Conservation (phyloP, 2,329 filamentous ascomycete species). For the Ascochyta clinopodiicola region DNA sequence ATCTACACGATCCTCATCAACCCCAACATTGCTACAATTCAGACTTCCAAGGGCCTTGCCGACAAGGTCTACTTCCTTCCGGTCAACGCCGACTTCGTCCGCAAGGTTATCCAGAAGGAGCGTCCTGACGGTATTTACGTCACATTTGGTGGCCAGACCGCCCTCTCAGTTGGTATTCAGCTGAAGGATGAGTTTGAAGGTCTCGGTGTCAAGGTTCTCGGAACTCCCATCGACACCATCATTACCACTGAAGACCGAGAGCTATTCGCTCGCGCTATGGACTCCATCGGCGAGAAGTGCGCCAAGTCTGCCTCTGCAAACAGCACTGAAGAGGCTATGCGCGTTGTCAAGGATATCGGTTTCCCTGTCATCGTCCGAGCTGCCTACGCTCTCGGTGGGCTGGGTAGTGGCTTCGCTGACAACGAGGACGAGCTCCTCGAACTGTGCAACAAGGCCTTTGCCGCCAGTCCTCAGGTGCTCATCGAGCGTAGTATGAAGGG, state of each 20-base stretch:
- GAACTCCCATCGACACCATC: slow-evolving; percentile 96
- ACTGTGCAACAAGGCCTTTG: slow-evolving; percentile 93
- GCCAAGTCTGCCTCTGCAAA: slow-evolving; percentile 95
- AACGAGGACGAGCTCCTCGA: slow-evolving; percentile 82
- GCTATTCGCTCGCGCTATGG: slow-evolving; percentile 97
- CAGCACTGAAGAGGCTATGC: slow-evolving; percentile 85
- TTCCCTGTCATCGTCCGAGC: slow-evolving; percentile 98
- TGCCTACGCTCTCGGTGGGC: slow-evolving; percentile 91
- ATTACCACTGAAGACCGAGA: slow-evolving; percentile 98
- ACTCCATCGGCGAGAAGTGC: slow-evolving; percentile 96
- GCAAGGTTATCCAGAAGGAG: slow-evolving; percentile 96
- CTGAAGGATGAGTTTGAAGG: slow-evolving; percentile 95
- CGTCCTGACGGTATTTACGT: slow-evolving; percentile 95
- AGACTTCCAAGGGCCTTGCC: slow-evolving; percentile 95
- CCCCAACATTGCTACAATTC: slow-evolving; percentile 98
- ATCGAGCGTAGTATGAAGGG: slow-evolving; percentile 99
- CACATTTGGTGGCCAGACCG: slow-evolving; percentile 97
- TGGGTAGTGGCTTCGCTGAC: slow-evolving; percentile 94
- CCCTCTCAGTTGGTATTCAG: slow-evolving; percentile 94
- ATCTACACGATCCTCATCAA: slow-evolving; percentile 99
- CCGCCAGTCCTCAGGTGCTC: slow-evolving; percentile 91
- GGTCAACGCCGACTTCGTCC: slow-evolving; percentile 94
- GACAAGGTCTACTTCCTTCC: slow-evolving; percentile 99
- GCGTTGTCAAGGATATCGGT: slow-evolving; percentile 87
- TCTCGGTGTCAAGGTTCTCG: slow-evolving; percentile 91